These are phyloP conservation scores for Phytopythium chamaehyphon DNA, from an alignment of 352 stramenopile genomes.

Conservation along the genomic window DNA sequence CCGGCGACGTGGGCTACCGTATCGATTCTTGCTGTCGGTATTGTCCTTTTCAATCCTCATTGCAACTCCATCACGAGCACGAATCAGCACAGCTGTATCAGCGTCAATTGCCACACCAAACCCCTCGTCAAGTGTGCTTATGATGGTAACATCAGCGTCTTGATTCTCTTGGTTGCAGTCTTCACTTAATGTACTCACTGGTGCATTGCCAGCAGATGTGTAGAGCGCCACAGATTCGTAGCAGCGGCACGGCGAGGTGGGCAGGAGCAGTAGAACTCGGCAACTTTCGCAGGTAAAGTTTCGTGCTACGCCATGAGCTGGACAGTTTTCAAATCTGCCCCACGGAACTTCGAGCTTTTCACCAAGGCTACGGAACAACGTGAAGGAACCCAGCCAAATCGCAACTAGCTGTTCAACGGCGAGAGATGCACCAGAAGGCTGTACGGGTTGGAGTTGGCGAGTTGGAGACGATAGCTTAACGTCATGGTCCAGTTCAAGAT, in stretches of 20 bases:
- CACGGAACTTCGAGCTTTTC: conserved; percentile 24
- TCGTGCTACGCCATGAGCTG: conserved; percentile 4
- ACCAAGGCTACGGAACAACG: conserved; percentile 30
- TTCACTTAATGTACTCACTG: neutral
- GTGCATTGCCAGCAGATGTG: neutral
- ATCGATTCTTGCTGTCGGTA: neutral
- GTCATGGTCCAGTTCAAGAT: conserved; percentile 15
- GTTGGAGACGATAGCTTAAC: neutral
- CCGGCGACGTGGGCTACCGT: neutral
- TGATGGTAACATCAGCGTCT: conserved; percentile 4
- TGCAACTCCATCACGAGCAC: neutral
- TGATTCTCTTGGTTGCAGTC: neutral
- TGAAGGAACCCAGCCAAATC: conserved; percentile 48
- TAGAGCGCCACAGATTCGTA: conserved; percentile 11
- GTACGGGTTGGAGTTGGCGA: neutral
- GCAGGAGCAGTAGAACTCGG: conserved; percentile 19
- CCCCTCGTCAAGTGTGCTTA: conserved; percentile 12
- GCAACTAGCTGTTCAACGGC: neutral
- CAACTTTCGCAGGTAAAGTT: conserved; percentile 17
- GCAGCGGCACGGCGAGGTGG: conserved; percentile 20
- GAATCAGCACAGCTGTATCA: neutral
- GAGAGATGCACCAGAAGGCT: neutral
- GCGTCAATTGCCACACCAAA: conserved; percentile 7
- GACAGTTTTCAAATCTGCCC: conserved; percentile 11
- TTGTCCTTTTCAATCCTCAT: neutral